These are phyloP conservation scores for Drechmeria coniospora DNA, from an alignment of 2,329 filamentous ascomycete genomes.

Conservation along the genomic window DNA sequence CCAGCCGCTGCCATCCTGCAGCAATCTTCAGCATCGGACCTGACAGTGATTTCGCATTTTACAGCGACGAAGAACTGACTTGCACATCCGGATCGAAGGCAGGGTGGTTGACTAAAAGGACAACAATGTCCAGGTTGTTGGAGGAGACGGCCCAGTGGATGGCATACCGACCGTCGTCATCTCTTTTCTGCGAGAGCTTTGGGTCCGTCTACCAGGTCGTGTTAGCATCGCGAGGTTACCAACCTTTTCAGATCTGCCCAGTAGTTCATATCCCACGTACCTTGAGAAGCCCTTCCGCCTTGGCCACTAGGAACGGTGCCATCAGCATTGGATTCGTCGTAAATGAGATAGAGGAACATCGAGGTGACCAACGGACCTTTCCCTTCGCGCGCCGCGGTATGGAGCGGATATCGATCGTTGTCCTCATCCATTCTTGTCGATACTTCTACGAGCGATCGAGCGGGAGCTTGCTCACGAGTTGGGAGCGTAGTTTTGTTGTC, in stretches of 20 bases:
- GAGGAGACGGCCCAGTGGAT: constrained; percentile 90
- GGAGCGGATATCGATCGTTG: constrained; percentile 60
- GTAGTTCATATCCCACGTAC: no score
- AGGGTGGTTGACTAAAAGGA: constrained; percentile 53
- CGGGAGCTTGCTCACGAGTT: no score
- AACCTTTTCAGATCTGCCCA: no score
- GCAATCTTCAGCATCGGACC: not conserved
- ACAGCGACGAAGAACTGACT: constrained; percentile 23
- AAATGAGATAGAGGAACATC: not conserved
- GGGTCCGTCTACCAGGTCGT: constrained; percentile 48
- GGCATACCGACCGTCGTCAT: constrained; percentile 78
- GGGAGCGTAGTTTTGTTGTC: no score
- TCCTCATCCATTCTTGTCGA: constrained; percentile 17
- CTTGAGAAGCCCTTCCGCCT: constrained; percentile 7
- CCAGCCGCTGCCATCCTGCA: constrained; percentile 63
- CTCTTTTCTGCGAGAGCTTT: constrained; percentile 54
- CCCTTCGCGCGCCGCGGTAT: constrained; percentile 75
- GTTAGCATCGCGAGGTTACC: no score
- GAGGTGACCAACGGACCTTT: constrained; percentile 41
- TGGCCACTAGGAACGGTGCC: constrained; percentile 3
- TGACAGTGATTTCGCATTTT: no score
- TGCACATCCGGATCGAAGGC: constrained; percentile 74
- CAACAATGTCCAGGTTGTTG: constrained; percentile 61
- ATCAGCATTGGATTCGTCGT: not conserved
- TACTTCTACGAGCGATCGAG: no score